A percentile compares a stretch with the other conserved stretches of the same genome.
phyloP scores from a whole-genome alignment of 805 yeast genomes.

The Lachancea quebecensis region DNA sequence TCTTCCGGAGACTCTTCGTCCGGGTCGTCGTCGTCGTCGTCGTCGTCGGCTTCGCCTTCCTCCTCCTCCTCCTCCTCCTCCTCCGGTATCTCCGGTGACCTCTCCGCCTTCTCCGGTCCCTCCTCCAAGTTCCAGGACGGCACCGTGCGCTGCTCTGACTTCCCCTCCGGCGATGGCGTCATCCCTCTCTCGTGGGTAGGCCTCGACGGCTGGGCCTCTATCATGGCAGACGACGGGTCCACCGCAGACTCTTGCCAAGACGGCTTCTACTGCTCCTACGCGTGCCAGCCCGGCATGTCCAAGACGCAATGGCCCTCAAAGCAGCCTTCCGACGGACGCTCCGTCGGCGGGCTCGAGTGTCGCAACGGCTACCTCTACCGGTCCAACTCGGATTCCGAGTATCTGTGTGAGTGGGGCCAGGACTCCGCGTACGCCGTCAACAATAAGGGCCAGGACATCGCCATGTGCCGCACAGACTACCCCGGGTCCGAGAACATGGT shows the following conservation, averaged over 20 bases:
- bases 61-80: constrained; percentile 11
- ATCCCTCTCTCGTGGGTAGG: constrained; percentile 51
- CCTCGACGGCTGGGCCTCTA: constrained; percentile 44
- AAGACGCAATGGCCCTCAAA: constrained; percentile 93
- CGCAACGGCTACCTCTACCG: constrained; percentile 77
- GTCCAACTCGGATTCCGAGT: constrained; percentile 56
- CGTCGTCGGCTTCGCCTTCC: constrained; percentile 13
- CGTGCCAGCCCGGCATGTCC: constrained; percentile 98
- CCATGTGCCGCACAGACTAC: constrained; percentile 96
- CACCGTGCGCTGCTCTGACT: constrained; percentile 54
- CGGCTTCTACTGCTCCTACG: constrained; percentile 93
- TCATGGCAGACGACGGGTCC: constrained; percentile 40
- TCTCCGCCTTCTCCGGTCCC: constrained; percentile 52
- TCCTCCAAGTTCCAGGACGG: constrained; percentile 60
- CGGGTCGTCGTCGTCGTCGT: constrained; percentile 20
- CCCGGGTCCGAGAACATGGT: constrained; percentile 99
- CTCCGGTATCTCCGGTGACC: constrained; percentile 43
- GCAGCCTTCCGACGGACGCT: constrained; percentile 85
- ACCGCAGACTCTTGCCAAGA: constrained; percentile 64
- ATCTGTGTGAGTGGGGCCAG: constrained; percentile 85
- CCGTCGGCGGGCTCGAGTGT: constrained; percentile 91
- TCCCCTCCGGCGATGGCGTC: constrained; percentile 75
- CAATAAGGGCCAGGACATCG: constrained; percentile 58
- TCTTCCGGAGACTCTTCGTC: background rate
- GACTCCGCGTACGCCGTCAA: constrained; percentile 62